phyloP scores from a whole-genome alignment of 768 basidiomycete genomes.

The Tremella yokohamensis region DNA sequence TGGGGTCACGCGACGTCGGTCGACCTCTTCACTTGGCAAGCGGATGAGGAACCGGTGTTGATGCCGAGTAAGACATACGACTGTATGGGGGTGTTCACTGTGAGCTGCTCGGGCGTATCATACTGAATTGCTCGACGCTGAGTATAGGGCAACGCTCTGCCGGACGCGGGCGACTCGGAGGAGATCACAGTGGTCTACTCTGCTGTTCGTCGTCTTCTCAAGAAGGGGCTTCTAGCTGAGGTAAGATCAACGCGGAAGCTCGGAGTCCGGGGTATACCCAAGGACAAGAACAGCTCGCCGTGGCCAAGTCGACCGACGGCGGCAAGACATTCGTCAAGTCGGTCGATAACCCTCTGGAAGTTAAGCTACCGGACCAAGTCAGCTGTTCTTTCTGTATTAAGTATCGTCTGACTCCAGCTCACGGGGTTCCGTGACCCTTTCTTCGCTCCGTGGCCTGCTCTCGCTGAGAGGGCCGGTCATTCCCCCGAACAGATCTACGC shows the following conservation, averaged over 20 bases:
- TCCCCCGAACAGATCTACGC: background rate
- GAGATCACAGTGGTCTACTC: no score
- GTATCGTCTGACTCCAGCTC: background rate
- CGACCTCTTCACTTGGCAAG: slow-evolving; percentile 42
- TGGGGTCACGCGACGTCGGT: slow-evolving; percentile 48
- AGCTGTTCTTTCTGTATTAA: no score
- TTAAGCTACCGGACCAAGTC: background rate
- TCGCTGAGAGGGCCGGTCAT: background rate
- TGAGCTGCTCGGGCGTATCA: no score
- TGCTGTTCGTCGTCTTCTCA: no score
- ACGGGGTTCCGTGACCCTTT: slow-evolving; percentile 12
- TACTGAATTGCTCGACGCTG: no score
- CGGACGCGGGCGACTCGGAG: no score
- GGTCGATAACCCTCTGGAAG: slow-evolving; percentile 1
- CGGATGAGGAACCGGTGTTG: no score
- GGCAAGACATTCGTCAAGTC: slow-evolving; percentile 8
- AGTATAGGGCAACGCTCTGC: no score
- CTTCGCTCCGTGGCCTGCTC: slow-evolving; percentile 1
- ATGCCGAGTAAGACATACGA: no score
- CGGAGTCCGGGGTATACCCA: background rate
- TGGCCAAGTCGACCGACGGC: slow-evolving; percentile 7
- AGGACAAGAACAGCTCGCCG: slow-evolving; percentile 8
- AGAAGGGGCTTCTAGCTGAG: no score
- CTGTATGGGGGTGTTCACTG: no score
- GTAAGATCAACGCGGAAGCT: no score